phyloP scores from a whole-genome alignment of 352 stramenopile species.

The Globisporangium ultimum region DNA sequence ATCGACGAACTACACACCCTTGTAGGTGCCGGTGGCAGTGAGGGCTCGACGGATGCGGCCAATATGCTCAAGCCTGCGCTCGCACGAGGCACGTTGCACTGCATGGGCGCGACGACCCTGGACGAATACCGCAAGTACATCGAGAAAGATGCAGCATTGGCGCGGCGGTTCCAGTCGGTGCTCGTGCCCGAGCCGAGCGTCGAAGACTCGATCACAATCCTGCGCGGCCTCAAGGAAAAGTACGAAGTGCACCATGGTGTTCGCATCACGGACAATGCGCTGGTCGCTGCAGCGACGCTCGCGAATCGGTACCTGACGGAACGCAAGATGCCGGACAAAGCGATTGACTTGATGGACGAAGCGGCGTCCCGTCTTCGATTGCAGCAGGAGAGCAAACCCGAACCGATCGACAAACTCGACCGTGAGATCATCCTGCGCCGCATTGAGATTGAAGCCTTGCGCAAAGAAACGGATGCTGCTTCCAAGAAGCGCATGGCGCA shows the following conservation, averaged over 20 bases:
- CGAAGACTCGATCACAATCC: conserved; percentile 95
- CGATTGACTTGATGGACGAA: conserved; percentile 96
- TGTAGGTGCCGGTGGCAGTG: conserved; percentile 86
- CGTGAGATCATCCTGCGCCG: conserved; percentile 69
- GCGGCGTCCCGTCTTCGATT: conserved; percentile 79
- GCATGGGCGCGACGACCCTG: conserved; percentile 92
- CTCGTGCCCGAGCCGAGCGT: conserved; percentile 93
- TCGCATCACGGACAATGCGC: conserved; percentile 91
- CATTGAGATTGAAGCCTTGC: conserved; percentile 83
- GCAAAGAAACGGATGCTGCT: conserved; percentile 68
- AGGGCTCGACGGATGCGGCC: conserved; percentile 87
- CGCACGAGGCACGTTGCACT: conserved; percentile 88
- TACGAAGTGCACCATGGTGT: conserved; percentile 98
- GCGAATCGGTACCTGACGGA: conserved; percentile 91
- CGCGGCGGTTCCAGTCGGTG: conserved; percentile 97
- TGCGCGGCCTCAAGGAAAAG: conserved; percentile 94
- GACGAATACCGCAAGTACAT: conserved; percentile 96
- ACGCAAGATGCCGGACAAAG: conserved; percentile 95
- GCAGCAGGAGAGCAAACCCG: conserved; percentile 82
- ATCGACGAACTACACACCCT: conserved; percentile 96
- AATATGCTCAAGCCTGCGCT: conserved; percentile 97
- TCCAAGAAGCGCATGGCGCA: conserved; percentile 44
- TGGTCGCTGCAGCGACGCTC: conserved; percentile 93
- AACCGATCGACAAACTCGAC: conserved; percentile 82
- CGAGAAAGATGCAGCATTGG: conserved; percentile 96